These are phyloP conservation scores for Dendrocalamus sinicus DNA, from an alignment of 176 grass and related monocot species.

Conservation along the genomic window DNA sequence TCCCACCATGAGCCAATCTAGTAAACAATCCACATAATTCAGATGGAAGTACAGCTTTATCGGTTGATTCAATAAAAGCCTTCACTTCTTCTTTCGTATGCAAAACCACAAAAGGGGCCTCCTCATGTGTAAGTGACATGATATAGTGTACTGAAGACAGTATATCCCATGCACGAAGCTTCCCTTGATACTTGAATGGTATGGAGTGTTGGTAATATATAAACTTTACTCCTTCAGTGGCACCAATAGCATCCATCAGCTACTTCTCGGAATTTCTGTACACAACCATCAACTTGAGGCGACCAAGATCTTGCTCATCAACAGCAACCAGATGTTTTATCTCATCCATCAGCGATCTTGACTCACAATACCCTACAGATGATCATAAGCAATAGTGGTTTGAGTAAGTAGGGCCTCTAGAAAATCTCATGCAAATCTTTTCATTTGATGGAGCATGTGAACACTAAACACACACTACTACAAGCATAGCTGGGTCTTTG, in stretches of 20 bases:
- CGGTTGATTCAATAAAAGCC: constrained; percentile 71
- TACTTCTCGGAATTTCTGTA: constrained; percentile 87
- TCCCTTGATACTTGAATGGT: constrained; percentile 88
- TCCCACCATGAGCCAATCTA: constrained; percentile 54
- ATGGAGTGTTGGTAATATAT: constrained; percentile 68
- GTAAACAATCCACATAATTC: constrained; percentile 92
- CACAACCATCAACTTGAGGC: constrained; percentile 78
- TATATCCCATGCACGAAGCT: constrained; percentile 62
- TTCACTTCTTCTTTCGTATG: constrained; percentile 72
- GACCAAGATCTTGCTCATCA: constrained; percentile 50
- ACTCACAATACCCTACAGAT: constrained; percentile 86
- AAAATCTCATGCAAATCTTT: constrained; percentile 9
- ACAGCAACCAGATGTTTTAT: constrained; percentile 52
- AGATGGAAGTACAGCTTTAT: constrained; percentile 81
- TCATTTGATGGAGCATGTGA: not conserved
- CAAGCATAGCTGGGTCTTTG: not conserved
- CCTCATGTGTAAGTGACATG: constrained; percentile 66
- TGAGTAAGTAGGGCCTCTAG: not conserved
- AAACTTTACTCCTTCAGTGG: constrained; percentile 67
- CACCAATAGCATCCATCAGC: constrained; percentile 65
- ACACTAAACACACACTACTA: not conserved
- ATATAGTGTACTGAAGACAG: constrained; percentile 65
- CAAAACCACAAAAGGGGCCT: constrained; percentile 73
- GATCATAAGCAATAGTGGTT: constrained; percentile 17
- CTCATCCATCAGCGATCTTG: constrained; percentile 82